Evolutionary conservation across 768 basidiomycete species (phyloP), one percentile per base, ranked within the genome.

Genomic region (Scleroderma bovista): DNA sequence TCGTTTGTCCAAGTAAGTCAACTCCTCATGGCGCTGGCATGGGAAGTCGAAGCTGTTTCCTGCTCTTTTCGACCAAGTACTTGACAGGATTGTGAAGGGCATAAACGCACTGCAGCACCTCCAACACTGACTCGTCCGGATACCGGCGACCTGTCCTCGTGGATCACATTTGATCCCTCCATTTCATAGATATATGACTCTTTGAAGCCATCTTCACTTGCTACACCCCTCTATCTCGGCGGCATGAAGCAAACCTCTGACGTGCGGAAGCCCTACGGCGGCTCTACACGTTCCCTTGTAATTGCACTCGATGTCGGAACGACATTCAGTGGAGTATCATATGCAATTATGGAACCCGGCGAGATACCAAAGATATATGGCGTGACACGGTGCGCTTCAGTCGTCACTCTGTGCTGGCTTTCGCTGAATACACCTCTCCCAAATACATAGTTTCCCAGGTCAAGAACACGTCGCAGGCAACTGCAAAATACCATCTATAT

Each of bases 401-500:
- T 3, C 34, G 9, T 41, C 37, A n/a, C 26, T 33, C 13, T 42
- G 26, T 43, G 15, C 50, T 23, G 22, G 29, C 31, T 36, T 17
- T 38, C 1, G 33, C 3, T 29, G 19, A 32, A 16, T 37, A 41
- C 4, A 39, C n/a, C 46, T 17, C 46, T 6, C 48, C 52, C 47
- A 54, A 54, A 22, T 53, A n/a, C n/a, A n/a, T n/a, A 88, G 87
- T 50, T 90, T 88, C 50, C 87, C 87, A 9, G 88, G 87, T 16
- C 88, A 89, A 67, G 88, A 90, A 66, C 86, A 90, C 74, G 85
- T 88, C 43, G 86, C 83, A 13, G 87, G 87, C 34, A 90, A 88
- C 63, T 83, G 84, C 51, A 90, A 90, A 70, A 89, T 90, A 59
- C 87, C 87, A 34, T 81, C 87, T 20, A 64, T 85, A 22, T 77